A percentile compares a stretch with the other conserved stretches of the same genome.
phyloP scores from a whole-genome alignment of 108 stramenopile genomes.

The Aurantiochytrium sp. region DNA sequence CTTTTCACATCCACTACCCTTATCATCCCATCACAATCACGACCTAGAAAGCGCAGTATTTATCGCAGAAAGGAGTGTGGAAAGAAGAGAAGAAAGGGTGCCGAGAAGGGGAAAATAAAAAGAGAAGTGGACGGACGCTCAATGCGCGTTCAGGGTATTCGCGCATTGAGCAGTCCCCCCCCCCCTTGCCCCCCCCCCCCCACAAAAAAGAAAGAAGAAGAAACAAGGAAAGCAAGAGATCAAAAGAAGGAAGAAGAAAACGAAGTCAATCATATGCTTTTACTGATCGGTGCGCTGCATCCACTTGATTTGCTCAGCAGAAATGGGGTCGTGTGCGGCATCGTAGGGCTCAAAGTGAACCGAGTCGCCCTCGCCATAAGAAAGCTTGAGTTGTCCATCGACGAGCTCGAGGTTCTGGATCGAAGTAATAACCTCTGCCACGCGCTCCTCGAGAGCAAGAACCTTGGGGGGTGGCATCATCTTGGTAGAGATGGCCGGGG shows the following conservation, averaged over 20 bases:
- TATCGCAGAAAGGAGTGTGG: no score
- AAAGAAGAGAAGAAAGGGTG: no score
- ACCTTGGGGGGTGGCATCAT: constrained; percentile 4
- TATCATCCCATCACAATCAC: no score
- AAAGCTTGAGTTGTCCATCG: background rate
- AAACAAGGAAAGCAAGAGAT: background rate
- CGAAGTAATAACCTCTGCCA: background rate
- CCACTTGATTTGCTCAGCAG: background rate
- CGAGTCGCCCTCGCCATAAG: background rate
- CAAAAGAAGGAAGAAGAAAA: no score
- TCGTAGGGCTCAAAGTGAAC: background rate
- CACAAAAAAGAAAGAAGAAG: background rate
- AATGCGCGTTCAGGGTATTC: background rate
- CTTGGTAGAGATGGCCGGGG: background rate
- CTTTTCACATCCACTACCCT: no score
- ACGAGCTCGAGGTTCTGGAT: background rate
- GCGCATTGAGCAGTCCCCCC: background rate
- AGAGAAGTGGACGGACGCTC: background rate
- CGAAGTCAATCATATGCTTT: background rate
- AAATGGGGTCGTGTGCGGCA: background rate
- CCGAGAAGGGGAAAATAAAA: background rate
- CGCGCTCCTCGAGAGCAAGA: background rate
- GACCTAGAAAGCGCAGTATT: no score
- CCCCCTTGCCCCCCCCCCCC: background rate
- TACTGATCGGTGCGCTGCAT: background rate